Base-by-base conservation (phyloP, 306 rosid species). In the Cicer arietinum region DNA sequence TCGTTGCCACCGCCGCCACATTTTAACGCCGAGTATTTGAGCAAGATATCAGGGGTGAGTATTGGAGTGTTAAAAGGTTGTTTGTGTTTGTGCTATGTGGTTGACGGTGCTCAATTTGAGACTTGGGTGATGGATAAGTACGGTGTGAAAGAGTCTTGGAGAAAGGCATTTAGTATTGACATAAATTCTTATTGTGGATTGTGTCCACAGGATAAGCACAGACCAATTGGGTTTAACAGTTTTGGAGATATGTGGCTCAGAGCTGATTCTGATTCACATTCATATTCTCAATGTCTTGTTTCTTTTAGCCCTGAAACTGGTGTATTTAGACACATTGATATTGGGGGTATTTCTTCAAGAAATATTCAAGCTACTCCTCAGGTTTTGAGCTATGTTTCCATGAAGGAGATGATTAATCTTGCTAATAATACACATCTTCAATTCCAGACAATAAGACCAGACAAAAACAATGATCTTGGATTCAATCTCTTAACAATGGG, bases 161-260 rank as follows among this genome's bases (percentile, higher is more conserved):
- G 58, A 1, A 35, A 1, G 53, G 67, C 11, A 11, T 80, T 80
- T 3, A 41, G 47, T 20, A 80, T 74, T 25, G 76, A 74, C 18
- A 80, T 74, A 35, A 50, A 48, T 0, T 67, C 71, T 18, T 74
- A 74, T 10, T 59, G 71, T 59, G 84, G 84, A 0, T 41, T 59
- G 75, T 67, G 67, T 45, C 76, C 66, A 1, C 66, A 16, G 12
- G 76, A 80, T 42, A 59, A 59, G 35, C 84, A 80, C 3, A 67
- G 66, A 42, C 84, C 84, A 8, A 80, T 74, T 42, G 84, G 79
- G 8, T 80, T 80, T 6, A 73, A 60, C n/a, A 67, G 17, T 25
- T n/a, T 10, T 48, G 84, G 84, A 30, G 84, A 74, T 12, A 80
- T 80, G 84, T 80, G 80, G 80, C 71, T 80, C 18, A 67, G 18